Percentiles rank a stretch among this genome's conserved stretches.
phyloP scores from a whole-genome alignment of 2,329 filamentous ascomycete species.

The Venturiaceae sp. region DNA sequence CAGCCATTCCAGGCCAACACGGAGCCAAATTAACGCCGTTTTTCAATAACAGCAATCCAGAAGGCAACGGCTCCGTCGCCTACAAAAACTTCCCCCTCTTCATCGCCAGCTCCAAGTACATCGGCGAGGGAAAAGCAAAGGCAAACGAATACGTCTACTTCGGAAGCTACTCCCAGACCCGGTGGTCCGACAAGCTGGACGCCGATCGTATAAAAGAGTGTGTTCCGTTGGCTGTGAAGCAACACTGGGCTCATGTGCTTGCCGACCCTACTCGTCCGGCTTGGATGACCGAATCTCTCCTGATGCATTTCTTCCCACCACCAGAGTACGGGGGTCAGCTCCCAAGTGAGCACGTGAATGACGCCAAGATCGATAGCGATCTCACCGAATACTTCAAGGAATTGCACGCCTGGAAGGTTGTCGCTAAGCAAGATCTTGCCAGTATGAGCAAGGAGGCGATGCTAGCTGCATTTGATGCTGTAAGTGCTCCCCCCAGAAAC shows the following conservation, averaged over 20 bases:
- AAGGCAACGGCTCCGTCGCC: constrained; percentile 16
- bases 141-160: constrained; percentile 29
- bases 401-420: constrained; percentile 30
- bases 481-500: constrained; percentile 15
- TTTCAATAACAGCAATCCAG: constrained; percentile 29
- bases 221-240: constrained; percentile 27
- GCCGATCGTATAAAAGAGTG: constrained; percentile 27
- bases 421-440: constrained; percentile 23
- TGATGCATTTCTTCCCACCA: constrained; percentile 31
- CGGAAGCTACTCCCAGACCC: constrained; percentile 34
- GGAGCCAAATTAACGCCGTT: constrained; percentile 37
- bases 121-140: background rate
- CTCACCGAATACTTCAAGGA: constrained; percentile 23
- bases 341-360: constrained; percentile 6
- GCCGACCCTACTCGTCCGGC: constrained; percentile 21
- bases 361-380: constrained; percentile 14
- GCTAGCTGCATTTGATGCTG: constrained; percentile 27
- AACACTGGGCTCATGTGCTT: constrained; percentile 30
- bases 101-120: constrained; percentile 16
- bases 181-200: constrained; percentile 34
- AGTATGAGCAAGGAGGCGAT: constrained; percentile 27
- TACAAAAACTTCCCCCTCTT: constrained; percentile 33
- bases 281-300: constrained; percentile 32
- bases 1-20: constrained; percentile 27
- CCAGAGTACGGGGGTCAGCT: constrained; percentile 29